Evolutionary conservation across 257 asterid species (phyloP).

Genomic region (Ocimum tenuiflorum): DNA sequence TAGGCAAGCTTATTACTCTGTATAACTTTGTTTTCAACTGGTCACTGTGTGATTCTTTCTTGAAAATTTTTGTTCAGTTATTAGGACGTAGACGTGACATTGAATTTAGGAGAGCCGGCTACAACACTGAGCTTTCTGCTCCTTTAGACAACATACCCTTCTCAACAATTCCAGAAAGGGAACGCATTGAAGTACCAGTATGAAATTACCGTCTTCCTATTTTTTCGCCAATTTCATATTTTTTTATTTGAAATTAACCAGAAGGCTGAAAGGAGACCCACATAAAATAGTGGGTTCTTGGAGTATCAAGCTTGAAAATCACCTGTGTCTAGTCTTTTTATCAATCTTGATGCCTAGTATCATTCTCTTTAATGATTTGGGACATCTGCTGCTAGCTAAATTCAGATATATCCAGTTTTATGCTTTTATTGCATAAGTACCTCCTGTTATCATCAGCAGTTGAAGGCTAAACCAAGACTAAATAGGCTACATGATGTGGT

Average conservation of each 20-base stretch:
- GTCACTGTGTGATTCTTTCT: neutral
- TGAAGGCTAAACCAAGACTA: neutral
- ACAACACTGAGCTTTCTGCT: slow-evolving; percentile 70
- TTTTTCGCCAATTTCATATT: neutral
- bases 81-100: slow-evolving; percentile 91
- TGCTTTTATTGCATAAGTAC: neutral
- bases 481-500: slow-evolving; percentile 6
- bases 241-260: slow-evolving; percentile 4
- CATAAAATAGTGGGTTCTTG: slow-evolving; percentile 8
- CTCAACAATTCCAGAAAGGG: slow-evolving; percentile 70
- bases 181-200: slow-evolving; percentile 88
- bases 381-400: slow-evolving; percentile 9
- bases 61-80: slow-evolving; percentile 42
- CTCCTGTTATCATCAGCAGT: neutral
- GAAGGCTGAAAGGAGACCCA: slow-evolving; percentile 6
- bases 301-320: slow-evolving; percentile 11
- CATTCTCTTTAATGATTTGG: neutral
- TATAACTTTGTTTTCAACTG: slow-evolving; percentile 14
- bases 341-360: neutral
- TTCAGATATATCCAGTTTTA: neutral
- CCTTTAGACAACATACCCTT: slow-evolving; percentile 92
- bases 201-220: slow-evolving; percentile 25
- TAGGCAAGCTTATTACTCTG: slow-evolving; percentile 18
- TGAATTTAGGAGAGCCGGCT: slow-evolving; percentile 78
- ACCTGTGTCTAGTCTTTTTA: neutral